A percentile compares a stretch with the other conserved stretches of the same genome.
Conservation (phyloP, 805 yeast species). For the Starmera quercuum region DNA sequence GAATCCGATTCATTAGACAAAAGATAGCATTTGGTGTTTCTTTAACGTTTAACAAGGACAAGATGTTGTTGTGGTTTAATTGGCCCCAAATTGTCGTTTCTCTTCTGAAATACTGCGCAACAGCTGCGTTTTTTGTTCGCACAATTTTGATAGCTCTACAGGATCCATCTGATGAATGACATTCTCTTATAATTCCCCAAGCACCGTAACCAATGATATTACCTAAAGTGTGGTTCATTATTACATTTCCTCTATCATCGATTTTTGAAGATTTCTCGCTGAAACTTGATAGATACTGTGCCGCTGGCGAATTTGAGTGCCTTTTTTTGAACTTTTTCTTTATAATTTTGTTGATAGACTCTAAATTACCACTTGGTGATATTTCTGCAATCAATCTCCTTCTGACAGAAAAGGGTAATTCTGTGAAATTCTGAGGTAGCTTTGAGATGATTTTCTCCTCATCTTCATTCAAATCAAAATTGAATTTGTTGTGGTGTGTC, state of each 20-base stretch:
- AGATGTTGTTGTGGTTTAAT: conserved; percentile 54
- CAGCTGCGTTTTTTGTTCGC: conserved; percentile 43
- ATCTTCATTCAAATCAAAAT: conserved; percentile 13
- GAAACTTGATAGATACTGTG: conserved; percentile 20
- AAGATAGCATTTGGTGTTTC: conserved; percentile 60
- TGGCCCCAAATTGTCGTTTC: conserved; percentile 75
- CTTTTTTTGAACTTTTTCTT: conserved; percentile 19
- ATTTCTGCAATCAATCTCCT: conserved; percentile 31
- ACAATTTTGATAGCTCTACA: conserved; percentile 56
- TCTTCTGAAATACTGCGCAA: conserved; percentile 51
- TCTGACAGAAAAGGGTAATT: conserved; percentile 55
- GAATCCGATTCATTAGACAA: conserved; percentile 59
- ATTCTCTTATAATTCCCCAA: conserved; percentile 80
- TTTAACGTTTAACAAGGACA: conserved; percentile 53
- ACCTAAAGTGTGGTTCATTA: conserved; percentile 59
- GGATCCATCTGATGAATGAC: conserved; percentile 27
- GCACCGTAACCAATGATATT: conserved; percentile 82
- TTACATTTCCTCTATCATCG: conserved; percentile 55
- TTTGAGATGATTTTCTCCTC: conserved; percentile 22
- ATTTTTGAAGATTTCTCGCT: conserved; percentile 10
- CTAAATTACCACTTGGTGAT: conserved; percentile 25
- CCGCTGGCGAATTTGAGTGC: conserved; percentile 17
- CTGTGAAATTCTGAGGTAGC: conserved; percentile 46
- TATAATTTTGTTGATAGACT: conserved; percentile 20
- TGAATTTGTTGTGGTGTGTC: conserved; percentile 10